Evolutionary conservation across 2,329 filamentous ascomycete genomes (phyloP), one percentile per base, ranked within the genome.

Genomic region (Paraconiothyrium sp.): DNA sequence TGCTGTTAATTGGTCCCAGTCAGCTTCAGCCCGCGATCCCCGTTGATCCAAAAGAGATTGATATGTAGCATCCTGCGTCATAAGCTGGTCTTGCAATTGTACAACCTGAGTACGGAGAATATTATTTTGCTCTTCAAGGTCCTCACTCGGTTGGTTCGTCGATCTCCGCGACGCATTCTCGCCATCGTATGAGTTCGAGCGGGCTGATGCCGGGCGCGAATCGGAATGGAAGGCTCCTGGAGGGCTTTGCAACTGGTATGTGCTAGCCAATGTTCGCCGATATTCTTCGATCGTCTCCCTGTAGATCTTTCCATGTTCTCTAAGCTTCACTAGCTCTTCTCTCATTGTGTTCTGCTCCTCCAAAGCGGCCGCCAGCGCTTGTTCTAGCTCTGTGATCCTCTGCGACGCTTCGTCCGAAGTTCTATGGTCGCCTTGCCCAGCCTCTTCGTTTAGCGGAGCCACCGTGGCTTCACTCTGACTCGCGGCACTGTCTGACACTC

Each of bases 1-100:
- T 10, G 63, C 59, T 14, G 67, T 69, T 16, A 78, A 49, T 11
- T 71, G 65, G 24, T 76, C 63, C 67, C 72, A 74, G 32, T 78
- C 74, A 10, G 35, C 54, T 9, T 68, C 61, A 20, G 57, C 51
- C 14, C 47, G 30, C 9, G 49, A 51, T 27, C 20, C 32, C n/a
- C 55, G 44, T 34, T 50, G 63, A 4, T 69, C 57, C 10, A 63
- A 52, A n/a, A 59, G 60, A n/a, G 61, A 52, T 20, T 62, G 65
- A n/a, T 63, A 65, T 2, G 50, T 20, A 9, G 57, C 46, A 30
- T 72, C 67, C 30, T 69, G 72, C 13, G 69, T 56, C 2, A 58
- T 35, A 5, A 75, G 52, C 27, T 72, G 71, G 7, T 71, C 68
- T 57, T 77, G 69, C 3, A 76, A 62, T 16, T 71, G 68, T 16